Evolutionary conservation across 2,329 filamentous ascomycete species (phyloP), one percentile per base, ranked within the genome.

Genomic region (Talaromyces pinophilus): DNA sequence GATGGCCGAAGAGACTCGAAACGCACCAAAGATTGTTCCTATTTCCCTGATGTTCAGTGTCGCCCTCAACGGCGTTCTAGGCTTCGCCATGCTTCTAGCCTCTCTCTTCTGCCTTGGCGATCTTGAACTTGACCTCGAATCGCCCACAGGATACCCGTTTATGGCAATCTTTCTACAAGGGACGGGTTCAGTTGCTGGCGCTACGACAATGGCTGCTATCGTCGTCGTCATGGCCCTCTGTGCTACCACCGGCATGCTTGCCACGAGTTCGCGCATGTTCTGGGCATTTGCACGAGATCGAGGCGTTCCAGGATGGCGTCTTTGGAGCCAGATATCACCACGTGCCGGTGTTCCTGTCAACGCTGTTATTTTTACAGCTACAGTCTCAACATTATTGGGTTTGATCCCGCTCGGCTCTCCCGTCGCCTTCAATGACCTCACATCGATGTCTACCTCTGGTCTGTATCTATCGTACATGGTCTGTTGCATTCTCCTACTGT

Each of bases 91-190:
- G 79, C 70, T 87, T 15, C 77, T 87, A 11, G 83, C 84, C 0
- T 76, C 86, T 42, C 79, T 85, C 13, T 88, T 87, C 68, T 85
- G 82, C 28, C 76, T 87, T n/a, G 80, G 80, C 1, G 79, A 87
- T 65, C 74, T 85, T 7, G 77, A 82, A 4, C 72, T 71, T 0
- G 79, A 82, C 0, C 72, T 85, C 2, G 72, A 73, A 0, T 81
- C 80, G 0, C 78, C 78, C 0, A 85, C 85, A 0, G 81, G 81
- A 1, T 86, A 84, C 62, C 86, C 87, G 0, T 87, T 87, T 68
- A 87, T 89, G 70, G 80, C 86, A 61, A 81, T 88, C 22, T 88
- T 87, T 67, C 79, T 13, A 75, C 76, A 67, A 77, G 76, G 54
- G 71, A 77, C 22, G 72, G 74, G n/a, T 72, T 69, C 65, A 52